A percentile compares a stretch with the other conserved stretches of the same genome.
These are phyloP conservation scores for Jackrogersella multiformis DNA, from an alignment of 495 filamentous ascomycete species.

Conservation along the genomic window DNA sequence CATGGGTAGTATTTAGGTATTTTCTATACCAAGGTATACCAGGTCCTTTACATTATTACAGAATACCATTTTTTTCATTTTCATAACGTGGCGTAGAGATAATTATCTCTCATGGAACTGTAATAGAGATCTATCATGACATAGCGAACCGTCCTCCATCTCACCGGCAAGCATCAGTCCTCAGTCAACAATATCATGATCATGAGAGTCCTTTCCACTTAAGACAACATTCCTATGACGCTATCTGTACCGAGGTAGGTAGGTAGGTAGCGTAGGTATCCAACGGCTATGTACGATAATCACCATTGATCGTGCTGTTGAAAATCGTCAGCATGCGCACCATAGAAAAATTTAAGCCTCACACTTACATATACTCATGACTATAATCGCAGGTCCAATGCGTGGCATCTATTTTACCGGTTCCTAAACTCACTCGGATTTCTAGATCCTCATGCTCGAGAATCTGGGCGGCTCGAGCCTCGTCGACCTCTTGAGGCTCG, in stretches of 20 bases:
- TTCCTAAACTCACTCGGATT: conserved; percentile 78
- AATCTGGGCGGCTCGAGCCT: conserved; percentile 84
- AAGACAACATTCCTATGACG: background rate
- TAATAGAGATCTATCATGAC: conserved; percentile 11
- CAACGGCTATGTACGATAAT: conserved; percentile 30
- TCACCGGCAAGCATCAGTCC: background rate
- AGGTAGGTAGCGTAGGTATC: too few species aligned
- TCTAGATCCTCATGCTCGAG: conserved; percentile 87
- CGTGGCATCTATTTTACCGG: conserved; percentile 75
- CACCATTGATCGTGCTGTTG: conserved; percentile 37
- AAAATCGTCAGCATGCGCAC: conserved; percentile 7
- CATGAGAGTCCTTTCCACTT: background rate
- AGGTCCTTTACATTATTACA: background rate
- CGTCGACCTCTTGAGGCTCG: conserved; percentile 93
- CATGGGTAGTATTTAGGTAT: too few species aligned
- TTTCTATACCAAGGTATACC: too few species aligned
- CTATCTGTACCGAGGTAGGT: too few species aligned
- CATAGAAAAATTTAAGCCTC: background rate
- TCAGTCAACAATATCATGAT: background rate
- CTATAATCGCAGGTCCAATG: conserved; percentile 99
- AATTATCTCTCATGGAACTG: conserved; percentile 1
- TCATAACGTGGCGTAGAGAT: background rate
- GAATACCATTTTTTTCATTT: background rate
- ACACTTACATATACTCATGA: conserved; percentile 81
- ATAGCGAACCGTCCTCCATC: background rate